phyloP scores from a whole-genome alignment of 139 green algal genomes.

The Chlamydomonas sp. region DNA sequence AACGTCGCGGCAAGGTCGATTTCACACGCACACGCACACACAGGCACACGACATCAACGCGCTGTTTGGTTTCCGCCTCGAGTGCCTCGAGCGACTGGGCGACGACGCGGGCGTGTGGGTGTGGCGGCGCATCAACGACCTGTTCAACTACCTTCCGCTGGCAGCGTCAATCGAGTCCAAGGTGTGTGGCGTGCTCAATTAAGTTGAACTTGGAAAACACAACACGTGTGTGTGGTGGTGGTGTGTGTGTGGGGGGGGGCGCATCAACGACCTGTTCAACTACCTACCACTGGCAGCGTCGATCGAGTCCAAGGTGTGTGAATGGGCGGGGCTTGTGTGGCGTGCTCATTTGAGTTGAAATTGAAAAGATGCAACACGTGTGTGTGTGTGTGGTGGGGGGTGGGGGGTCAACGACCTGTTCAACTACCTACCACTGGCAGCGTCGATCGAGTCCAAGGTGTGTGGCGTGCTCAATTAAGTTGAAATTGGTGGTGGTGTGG shows the following conservation, averaged over 20 bases:
- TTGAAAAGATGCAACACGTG: no score
- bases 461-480: constrained; percentile 74
- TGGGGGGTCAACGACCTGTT: constrained; percentile 98
- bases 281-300: constrained; percentile 93
- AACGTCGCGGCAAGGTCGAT: no score
- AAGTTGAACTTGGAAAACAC: no score
- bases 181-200: constrained; percentile 67
- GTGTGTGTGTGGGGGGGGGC: no score
- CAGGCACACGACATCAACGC: constrained; percentile 95
- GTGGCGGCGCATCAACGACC: constrained; percentile 91
- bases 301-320: no score
- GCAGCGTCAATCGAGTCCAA: constrained; percentile 88
- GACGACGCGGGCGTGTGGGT: constrained; percentile 74
- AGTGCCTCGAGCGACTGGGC: constrained; percentile 92
- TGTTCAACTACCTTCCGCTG: constrained; percentile 99
- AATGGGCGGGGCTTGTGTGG: no score
- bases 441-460: constrained; percentile 80
- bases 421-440: constrained; percentile 96
- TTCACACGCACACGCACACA: no score
- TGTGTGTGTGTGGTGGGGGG: constrained; percentile 82
- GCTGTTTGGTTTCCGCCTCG: constrained; percentile 96
- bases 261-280: constrained; percentile 98
- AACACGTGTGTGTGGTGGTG: constrained; percentile 74
- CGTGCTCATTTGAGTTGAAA: no score
- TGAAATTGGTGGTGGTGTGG: no score